Base-by-base conservation (phyloP, 768 basidiomycete species). In the Termitomyces sp. region DNA sequence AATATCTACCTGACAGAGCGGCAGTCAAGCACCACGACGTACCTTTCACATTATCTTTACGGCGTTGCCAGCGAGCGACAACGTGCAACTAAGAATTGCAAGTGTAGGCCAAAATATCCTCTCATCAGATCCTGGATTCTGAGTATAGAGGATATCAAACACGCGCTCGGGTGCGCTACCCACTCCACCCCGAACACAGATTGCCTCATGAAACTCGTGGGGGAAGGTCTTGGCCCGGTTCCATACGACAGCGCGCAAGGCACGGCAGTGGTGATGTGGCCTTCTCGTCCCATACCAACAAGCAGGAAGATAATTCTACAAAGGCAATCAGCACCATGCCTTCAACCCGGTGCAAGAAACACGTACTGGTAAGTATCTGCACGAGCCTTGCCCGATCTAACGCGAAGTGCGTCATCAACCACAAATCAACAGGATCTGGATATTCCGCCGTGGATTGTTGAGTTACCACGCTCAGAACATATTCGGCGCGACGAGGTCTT, bases 151-250 rank as follows among this genome's bases (percentile, higher is more conserved):
- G 18, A 90, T 72, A 72, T 97, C 95, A 68, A 94, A 96, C 3
- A 96, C 84, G 8, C 91, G 85, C 69, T 97, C 94, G 0, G 94
- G 89, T 0, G 87, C 86, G 46, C 90, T 91, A 61, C 96, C 95
- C 13, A 91, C 77, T 50, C 77, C 81, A 33, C 87, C 84, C 49
- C 87, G 80, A 3, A 79, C 77, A 11, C 82, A 78, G 40, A 94
- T 80, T 4, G 85, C 80, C 7, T 92, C 87, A 57, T 88, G 88
- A 71, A 87, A 96, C 69, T 97, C 92, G 6, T 78, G 75, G 0
- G 92, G 89, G 68, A 88, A 91, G 24, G 84, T 77, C 35, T 90
- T 87, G 36, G 96, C 87, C 93, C 93, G 96, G 64, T 90, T 93
- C 94, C 94, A 96, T 32, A 96, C 78, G 1, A 91, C 92, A 33